Evolutionary conservation across 2,329 filamentous ascomycete species (phyloP).

Genomic region (Claviceps pusilla): DNA sequence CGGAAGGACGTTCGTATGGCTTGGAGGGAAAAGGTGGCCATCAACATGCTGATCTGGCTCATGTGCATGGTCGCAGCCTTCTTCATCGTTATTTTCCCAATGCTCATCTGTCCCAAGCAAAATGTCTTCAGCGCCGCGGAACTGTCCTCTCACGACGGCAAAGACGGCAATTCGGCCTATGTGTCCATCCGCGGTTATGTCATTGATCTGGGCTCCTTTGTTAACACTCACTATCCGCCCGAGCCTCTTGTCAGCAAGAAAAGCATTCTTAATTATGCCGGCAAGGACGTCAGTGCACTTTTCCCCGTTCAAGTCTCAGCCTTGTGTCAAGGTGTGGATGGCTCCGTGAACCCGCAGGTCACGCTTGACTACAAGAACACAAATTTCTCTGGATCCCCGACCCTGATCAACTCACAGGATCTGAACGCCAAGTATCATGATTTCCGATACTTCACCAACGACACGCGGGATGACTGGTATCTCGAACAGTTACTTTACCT

Average conservation of each 20-base stretch:
- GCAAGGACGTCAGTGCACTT: slow-evolving; percentile 68
- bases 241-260: slow-evolving; percentile 36
- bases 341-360: slow-evolving; percentile 52
- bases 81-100: slow-evolving; percentile 79
- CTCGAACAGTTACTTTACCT: slow-evolving; percentile 72
- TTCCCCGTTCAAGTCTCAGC: slow-evolving; percentile 93
- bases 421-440: slow-evolving; percentile 74
- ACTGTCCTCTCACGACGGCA: slow-evolving; percentile 58
- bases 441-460: slow-evolving; percentile 72
- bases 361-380: slow-evolving; percentile 67
- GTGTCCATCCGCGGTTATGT: slow-evolving; percentile 79
- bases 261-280: slow-evolving; percentile 64
- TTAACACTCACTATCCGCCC: slow-evolving; percentile 57
- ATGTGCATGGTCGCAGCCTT: slow-evolving; percentile 65
- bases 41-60: slow-evolving; percentile 95
- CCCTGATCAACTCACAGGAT: slow-evolving; percentile 51
- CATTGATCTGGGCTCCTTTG: slow-evolving; percentile 63
- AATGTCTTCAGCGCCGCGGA: slow-evolving; percentile 72
- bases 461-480: slow-evolving; percentile 83
- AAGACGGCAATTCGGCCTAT: slow-evolving; percentile 48
- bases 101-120: slow-evolving; percentile 80
- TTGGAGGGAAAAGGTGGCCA: slow-evolving; percentile 94
- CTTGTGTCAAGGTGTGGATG: slow-evolving; percentile 65
- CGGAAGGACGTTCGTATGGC: slow-evolving; percentile 85
- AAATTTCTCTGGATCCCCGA: slow-evolving; percentile 57